Conservation (phyloP, 495 filamentous ascomycete species). For the Parathielavia hyrcaniae region DNA sequence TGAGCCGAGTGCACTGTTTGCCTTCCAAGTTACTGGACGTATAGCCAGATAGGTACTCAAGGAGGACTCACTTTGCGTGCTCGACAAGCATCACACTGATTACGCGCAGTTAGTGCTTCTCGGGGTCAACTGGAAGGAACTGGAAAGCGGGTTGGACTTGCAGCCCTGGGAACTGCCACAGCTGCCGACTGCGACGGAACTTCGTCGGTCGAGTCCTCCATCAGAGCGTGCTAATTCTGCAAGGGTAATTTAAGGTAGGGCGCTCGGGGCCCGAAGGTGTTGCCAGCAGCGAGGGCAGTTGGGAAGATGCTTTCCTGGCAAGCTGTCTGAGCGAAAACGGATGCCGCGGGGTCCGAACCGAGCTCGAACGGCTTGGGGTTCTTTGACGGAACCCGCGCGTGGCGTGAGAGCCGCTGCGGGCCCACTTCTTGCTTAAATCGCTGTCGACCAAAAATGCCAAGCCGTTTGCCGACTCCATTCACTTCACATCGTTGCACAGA, state of each 20-base stretch:
- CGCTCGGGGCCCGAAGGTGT: not conserved
- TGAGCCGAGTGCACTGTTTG: not conserved
- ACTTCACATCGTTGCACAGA: no score
- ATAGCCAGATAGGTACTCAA: not conserved
- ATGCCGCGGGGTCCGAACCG: slow-evolving; percentile 15
- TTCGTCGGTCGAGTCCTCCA: slow-evolving; percentile 2
- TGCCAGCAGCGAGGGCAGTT: not conserved
- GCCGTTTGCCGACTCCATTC: no score
- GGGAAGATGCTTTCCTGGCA: not conserved
- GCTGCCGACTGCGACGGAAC: not conserved
- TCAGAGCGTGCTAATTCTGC: not conserved
- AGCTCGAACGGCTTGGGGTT: not conserved
- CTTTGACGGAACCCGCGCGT: no score
- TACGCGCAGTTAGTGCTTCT: not conserved
- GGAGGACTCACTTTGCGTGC: slow-evolving; percentile 17
- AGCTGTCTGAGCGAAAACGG: not conserved
- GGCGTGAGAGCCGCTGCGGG: no score
- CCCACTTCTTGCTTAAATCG: no score
- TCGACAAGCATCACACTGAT: slow-evolving; percentile 24
- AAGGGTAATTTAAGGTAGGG: no score
- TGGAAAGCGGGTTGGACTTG: slow-evolving; percentile 7
- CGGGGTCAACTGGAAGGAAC: not conserved
- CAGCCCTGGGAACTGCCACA: slow-evolving; percentile 12
- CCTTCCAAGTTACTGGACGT: no score
- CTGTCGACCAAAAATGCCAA: no score